phyloP scores from a whole-genome alignment of 176 grass and related monocot species.

The Raddia guianensis region DNA sequence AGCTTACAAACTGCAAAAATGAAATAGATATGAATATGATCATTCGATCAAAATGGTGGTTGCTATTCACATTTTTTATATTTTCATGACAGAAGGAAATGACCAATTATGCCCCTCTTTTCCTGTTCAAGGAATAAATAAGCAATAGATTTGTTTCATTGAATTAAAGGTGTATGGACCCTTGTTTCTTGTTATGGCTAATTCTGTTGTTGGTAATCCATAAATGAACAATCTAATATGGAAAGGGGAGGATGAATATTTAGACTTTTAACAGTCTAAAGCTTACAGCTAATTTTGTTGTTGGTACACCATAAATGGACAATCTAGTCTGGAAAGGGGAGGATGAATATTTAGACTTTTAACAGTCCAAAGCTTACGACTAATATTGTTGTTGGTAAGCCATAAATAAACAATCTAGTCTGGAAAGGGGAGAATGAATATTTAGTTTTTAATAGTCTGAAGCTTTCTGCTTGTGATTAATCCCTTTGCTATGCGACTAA shows the following conservation, averaged over 20 bases:
- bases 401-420: background rate
- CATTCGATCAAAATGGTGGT: background rate
- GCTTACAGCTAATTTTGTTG: background rate
- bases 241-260: conserved; percentile 19
- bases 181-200: background rate
- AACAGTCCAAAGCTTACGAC: background rate
- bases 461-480: conserved; percentile 24
- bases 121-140: background rate
- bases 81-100: background rate
- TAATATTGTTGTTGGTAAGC: background rate
- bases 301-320: background rate
- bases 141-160: background rate
- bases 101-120: background rate
- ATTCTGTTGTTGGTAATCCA: background rate
- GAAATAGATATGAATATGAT: background rate
- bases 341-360: background rate
- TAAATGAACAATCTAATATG: background rate
- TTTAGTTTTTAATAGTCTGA: background rate
- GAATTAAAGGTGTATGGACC: background rate
- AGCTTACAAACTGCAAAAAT: conserved; percentile 10
- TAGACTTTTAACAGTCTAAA: background rate
- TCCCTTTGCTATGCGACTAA: conserved; percentile 23
- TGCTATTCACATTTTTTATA: background rate
- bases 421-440: conserved; percentile 24
- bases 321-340: conserved; percentile 2